Conservation (phyloP, 169 alveolate genomes). For the Cryptosporidium meleagridis region DNA sequence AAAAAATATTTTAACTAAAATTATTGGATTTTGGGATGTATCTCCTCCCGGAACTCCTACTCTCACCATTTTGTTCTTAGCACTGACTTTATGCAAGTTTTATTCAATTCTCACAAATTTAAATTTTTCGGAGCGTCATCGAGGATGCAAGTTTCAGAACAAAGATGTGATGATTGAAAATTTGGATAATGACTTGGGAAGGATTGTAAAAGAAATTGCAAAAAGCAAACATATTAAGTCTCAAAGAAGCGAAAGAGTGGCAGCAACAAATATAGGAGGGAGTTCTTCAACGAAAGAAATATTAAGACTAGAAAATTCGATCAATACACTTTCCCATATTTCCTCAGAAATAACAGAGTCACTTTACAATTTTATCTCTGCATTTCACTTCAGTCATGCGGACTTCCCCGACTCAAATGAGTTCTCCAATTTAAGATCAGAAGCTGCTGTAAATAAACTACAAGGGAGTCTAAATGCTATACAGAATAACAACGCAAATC, state of each 20-base stretch:
- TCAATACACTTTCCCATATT: conserved; percentile 4
- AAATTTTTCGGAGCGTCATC: background rate
- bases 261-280: background rate
- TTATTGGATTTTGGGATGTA: background rate
- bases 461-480: background rate
- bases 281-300: background rate
- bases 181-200: conserved; percentile 2
- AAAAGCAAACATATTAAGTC: background rate
- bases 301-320: conserved; percentile 16
- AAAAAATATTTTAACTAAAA: background rate
- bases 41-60: conserved; percentile 63
- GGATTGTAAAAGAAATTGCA: background rate
- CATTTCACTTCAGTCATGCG: conserved; percentile 19
- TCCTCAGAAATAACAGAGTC: conserved; percentile 56
- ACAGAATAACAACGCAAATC: background rate
- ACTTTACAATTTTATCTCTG: conserved; percentile 36
- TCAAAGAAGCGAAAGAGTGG: background rate
- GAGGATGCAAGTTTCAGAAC: background rate
- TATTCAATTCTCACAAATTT: background rate
- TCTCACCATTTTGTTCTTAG: conserved; percentile 11
- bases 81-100: background rate
- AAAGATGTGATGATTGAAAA: background rate
- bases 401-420: conserved; percentile 50
- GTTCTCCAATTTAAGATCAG: background rate
- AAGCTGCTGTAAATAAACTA: background rate